Conservation (phyloP, 257 asterid genomes). For the Penstemon davidsonii region DNA sequence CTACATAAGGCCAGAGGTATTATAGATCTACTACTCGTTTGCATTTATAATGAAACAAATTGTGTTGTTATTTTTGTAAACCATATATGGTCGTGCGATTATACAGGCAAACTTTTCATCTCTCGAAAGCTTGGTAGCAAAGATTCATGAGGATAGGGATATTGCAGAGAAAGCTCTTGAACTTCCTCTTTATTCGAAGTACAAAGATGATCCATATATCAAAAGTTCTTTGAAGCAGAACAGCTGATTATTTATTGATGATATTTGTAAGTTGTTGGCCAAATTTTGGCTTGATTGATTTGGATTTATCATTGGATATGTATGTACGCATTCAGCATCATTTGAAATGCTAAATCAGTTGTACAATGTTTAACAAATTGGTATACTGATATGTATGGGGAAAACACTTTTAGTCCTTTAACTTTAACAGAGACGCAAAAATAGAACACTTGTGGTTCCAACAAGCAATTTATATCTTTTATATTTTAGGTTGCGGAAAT, state of each 20-base stretch:
- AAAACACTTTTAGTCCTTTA: too few relatives aligned
- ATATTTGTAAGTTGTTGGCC: background rate
- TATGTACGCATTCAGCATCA: background rate
- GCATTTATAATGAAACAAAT: background rate
- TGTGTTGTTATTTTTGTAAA: background rate
- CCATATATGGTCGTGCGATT: background rate
- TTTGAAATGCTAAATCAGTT: too few relatives aligned
- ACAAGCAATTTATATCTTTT: too few relatives aligned
- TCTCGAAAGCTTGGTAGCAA: slow-evolving; percentile 70
- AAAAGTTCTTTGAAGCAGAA: slow-evolving; percentile 26
- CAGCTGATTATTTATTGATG: slow-evolving; percentile 12
- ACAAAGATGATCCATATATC: slow-evolving; percentile 61
- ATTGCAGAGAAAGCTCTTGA: slow-evolving; percentile 78
- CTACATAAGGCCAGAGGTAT: slow-evolving; percentile 90
- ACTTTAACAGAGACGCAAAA: too few relatives aligned
- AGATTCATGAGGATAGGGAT: slow-evolving; percentile 66
- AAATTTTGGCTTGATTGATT: background rate
- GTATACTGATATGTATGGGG: too few relatives aligned
- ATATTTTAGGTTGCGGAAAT: too few relatives aligned
- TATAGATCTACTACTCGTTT: background rate
- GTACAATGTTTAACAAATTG: too few relatives aligned
- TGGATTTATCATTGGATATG: background rate
- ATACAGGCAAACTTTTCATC: slow-evolving; percentile 69
- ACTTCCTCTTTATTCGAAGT: slow-evolving; percentile 54
- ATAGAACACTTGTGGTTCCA: too few relatives aligned